A percentile compares a stretch with the other conserved stretches of the same genome.
Evolutionary conservation across 306 rosid species (phyloP).

Genomic region (Alnus glutinosa): DNA sequence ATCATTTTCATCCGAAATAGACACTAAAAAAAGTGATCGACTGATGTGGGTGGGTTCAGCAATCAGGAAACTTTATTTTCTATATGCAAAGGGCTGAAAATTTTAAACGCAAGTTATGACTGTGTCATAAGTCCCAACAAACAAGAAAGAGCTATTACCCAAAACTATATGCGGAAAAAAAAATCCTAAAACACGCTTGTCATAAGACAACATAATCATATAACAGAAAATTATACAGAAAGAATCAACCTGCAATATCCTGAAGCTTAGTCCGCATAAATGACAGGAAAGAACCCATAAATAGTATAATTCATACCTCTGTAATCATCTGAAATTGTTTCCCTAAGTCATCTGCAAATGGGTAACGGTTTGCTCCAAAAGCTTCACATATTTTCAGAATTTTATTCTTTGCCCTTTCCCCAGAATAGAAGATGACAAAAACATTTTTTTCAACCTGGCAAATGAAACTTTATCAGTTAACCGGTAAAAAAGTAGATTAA

Average conservation of each 20-base stretch:
- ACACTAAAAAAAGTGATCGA: neutral
- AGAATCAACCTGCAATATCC: constrained; percentile 13
- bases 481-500: constrained; percentile 9
- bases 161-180: neutral
- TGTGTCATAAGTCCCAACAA: neutral
- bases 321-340: constrained; percentile 64
- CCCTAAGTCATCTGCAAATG: constrained; percentile 64
- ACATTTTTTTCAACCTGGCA: constrained; percentile 83
- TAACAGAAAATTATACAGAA: constrained; percentile 1
- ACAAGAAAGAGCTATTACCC: neutral
- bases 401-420: constrained; percentile 75
- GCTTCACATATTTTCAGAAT: constrained; percentile 80
- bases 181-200: neutral
- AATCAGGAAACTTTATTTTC: neutral
- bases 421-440: constrained; percentile 77
- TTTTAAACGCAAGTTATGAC: neutral
- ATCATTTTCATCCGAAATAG: neutral
- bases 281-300: constrained; percentile 8
- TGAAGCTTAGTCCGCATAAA: constrained; percentile 15
- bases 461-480: constrained; percentile 20
- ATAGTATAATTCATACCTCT: constrained; percentile 49
- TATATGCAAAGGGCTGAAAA: neutral
- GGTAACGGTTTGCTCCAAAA: constrained; percentile 86
- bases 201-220: neutral
- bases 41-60: neutral